Evolutionary conservation across 176 grass and related monocot genomes (phyloP).

Genomic region (Rhynchospora pubera): DNA sequence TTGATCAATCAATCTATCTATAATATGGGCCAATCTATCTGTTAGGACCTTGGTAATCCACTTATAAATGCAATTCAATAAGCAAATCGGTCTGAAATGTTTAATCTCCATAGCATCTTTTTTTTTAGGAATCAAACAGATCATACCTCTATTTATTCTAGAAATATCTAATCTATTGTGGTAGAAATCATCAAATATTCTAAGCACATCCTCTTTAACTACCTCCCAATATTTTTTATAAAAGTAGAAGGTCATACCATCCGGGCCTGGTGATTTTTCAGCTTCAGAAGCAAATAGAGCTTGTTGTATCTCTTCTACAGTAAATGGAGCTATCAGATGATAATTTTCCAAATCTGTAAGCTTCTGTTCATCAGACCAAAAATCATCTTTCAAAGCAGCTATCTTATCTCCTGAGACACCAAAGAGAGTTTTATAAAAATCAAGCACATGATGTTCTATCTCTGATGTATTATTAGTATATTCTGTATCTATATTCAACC

Average conservation of each 20-base stretch:
- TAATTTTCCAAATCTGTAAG: not conserved
- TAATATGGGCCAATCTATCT: not conserved
- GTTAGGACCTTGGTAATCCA: not conserved
- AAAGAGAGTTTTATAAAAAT: not conserved
- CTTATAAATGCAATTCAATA: not conserved
- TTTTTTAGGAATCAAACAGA: not conserved
- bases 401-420: not conserved
- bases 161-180: fast-evolving
- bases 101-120: too few species aligned
- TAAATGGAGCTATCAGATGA: not conserved
- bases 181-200: too few species aligned
- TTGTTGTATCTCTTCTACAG: not conserved
- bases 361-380: not conserved
- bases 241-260: not conserved
- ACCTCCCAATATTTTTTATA: not conserved
- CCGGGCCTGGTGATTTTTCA: not conserved
- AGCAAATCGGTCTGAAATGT: not conserved
- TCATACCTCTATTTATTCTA: too few species aligned
- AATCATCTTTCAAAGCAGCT: not conserved
- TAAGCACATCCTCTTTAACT: not conserved
- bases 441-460: not conserved
- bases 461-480: too few species aligned
- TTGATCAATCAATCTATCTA: not conserved
- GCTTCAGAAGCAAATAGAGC: too few species aligned
- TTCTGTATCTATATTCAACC: not conserved